Conservation (phyloP, 371 early-diverging fungal genomes). For the Syncephalastrum racemosum region DNA sequence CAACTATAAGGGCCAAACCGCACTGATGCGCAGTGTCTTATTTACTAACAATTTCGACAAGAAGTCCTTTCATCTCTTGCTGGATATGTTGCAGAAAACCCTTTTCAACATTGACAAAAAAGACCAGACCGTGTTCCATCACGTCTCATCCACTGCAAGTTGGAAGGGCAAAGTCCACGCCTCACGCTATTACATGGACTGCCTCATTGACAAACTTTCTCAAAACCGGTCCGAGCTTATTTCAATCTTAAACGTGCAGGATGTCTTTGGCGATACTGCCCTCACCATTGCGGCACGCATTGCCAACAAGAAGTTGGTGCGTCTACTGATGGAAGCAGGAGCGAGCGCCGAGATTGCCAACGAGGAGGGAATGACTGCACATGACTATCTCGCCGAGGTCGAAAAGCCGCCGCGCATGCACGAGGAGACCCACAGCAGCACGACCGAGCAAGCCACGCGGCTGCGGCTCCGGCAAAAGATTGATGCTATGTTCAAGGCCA, state of each 20-base stretch:
- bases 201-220: conserved; percentile 68
- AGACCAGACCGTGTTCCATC: conserved; percentile 90
- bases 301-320: conserved; percentile 73
- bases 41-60: conserved; percentile 86
- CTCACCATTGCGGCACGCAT: conserved; percentile 83
- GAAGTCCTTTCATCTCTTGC: conserved; percentile 75
- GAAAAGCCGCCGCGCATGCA: conserved; percentile 19
- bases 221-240: conserved; percentile 59
- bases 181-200: conserved; percentile 86
- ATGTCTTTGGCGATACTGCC: conserved; percentile 89
- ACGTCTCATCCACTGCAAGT: conserved; percentile 80
- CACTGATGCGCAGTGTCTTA: conserved; percentile 87
- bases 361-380: conserved; percentile 69
- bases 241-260: conserved; percentile 81
- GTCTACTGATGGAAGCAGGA: conserved; percentile 78
- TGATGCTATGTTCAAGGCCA: conserved; percentile 13
- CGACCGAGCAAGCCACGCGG: conserved; percentile 14
- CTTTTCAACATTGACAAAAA: conserved; percentile 78
- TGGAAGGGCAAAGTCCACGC: conserved; percentile 75
- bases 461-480: conserved; percentile 18
- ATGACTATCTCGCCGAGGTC: conserved; percentile 53
- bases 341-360: conserved; percentile 79
- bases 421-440: conserved; percentile 3
- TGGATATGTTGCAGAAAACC: conserved; percentile 75
- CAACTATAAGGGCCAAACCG: conserved; percentile 87